Evolutionary conservation across 2,329 filamentous ascomycete genomes (phyloP).

Genomic region (Cadophora sp.): DNA sequence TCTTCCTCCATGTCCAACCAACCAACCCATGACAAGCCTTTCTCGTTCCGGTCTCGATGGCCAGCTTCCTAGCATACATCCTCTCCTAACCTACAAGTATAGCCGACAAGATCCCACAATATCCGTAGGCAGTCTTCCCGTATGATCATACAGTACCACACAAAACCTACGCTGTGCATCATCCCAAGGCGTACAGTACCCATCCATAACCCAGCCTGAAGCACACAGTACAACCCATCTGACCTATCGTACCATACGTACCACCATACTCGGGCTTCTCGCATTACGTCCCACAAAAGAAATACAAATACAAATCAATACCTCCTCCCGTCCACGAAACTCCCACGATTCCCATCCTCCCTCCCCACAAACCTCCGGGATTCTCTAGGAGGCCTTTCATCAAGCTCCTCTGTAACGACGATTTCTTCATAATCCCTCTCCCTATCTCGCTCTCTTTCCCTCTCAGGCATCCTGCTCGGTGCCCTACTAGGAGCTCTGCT

Average conservation of each 20-base stretch:
- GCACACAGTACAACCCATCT: neutral
- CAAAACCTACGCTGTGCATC: neutral
- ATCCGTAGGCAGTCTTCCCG: neutral
- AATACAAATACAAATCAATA: neutral
- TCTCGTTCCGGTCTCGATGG: no score
- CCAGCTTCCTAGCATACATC: neutral
- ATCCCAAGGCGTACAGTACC: neutral
- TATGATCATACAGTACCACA: neutral
- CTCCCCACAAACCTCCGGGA: neutral
- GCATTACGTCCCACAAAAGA: neutral
- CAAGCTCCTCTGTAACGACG: conserved; percentile 13
- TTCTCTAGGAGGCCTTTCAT: neutral
- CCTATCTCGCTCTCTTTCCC: neutral
- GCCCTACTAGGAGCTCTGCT: conserved; percentile 2
- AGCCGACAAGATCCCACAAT: neutral
- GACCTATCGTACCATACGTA: conserved; percentile 3
- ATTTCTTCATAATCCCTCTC: conserved; percentile 17
- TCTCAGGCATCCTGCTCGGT: conserved; percentile 2
- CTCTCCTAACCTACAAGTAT: no score
- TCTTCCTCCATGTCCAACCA: no score
- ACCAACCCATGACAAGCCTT: no score
- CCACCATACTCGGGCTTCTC: neutral
- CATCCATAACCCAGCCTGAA: neutral
- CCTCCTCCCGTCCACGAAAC: conserved; percentile 12
- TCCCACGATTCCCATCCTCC: conserved; percentile 1